Percentiles rank a stretch among this genome's conserved stretches.
phyloP scores from a whole-genome alignment of 495 filamentous ascomycete species.

The Daldinia concentrica region DNA sequence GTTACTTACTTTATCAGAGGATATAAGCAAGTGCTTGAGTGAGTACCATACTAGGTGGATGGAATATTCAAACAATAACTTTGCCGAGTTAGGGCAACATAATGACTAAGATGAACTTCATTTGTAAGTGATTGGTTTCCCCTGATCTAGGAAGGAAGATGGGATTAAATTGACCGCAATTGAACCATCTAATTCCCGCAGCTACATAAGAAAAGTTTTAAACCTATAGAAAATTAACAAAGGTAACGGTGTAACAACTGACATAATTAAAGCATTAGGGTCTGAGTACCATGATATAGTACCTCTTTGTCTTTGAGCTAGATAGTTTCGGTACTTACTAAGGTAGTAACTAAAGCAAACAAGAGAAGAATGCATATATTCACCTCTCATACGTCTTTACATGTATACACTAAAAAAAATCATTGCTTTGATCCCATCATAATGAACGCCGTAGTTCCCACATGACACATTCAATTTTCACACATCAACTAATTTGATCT shows the following conservation, averaged over 20 bases:
- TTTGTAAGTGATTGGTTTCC: not conserved
- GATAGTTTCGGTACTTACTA: no score
- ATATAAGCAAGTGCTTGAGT: not conserved
- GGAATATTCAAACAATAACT: not conserved
- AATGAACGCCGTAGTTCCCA: not conserved
- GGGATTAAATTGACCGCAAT: not conserved
- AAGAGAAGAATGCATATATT: not conserved
- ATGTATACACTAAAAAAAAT: not conserved
- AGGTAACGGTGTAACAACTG: not conserved
- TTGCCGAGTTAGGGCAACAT: not conserved
- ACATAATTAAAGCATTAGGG: no score
- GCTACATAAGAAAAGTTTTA: not conserved
- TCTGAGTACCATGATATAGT: not conserved
- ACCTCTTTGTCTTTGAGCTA: not conserved
- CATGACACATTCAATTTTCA: not conserved
- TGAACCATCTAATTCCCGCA: not conserved
- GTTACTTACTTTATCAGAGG: not conserved
- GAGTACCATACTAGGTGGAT: not conserved
- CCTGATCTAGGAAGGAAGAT: not conserved
- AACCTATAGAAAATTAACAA: not conserved
- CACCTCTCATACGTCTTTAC: not conserved
- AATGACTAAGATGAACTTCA: not conserved
- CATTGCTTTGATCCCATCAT: not conserved
- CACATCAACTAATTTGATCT: not conserved
- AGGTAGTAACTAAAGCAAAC: not conserved